Percentiles rank a stretch among this genome's conserved stretches.
Conservation (phyloP, 768 basidiomycete species). For the Lentinula edodes region DNA sequence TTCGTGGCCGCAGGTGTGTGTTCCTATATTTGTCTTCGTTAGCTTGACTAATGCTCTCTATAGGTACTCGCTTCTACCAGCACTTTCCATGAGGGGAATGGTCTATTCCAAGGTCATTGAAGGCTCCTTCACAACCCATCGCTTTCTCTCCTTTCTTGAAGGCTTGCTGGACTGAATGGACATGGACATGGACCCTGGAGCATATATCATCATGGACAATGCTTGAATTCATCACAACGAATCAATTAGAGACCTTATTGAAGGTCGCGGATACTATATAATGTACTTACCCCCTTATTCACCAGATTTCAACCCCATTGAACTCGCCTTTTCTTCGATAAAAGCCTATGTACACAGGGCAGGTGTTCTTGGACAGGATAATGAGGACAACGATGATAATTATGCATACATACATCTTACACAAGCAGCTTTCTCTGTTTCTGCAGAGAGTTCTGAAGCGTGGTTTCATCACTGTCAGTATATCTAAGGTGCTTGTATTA, state of each 20-base stretch:
- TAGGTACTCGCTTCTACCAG: conserved; percentile 25
- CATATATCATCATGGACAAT: conserved; percentile 32
- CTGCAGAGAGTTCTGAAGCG: neutral
- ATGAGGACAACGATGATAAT: neutral
- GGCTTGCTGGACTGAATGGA: conserved; percentile 24
- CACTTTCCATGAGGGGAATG: conserved; percentile 16
- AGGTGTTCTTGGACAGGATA: neutral
- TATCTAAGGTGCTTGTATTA: neutral
- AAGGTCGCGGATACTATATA: conserved; percentile 10
- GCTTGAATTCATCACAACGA: conserved; percentile 24
- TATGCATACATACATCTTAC: conserved; percentile 8
- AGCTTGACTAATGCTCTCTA: neutral
- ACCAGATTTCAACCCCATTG: conserved; percentile 22
- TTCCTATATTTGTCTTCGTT: neutral
- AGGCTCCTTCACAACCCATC: conserved; percentile 15
- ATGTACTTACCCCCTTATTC: conserved; percentile 22
- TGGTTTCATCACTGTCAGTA: conserved; percentile 10
- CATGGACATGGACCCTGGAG: conserved; percentile 19
- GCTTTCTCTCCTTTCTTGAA: conserved; percentile 20
- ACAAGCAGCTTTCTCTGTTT: conserved; percentile 2
- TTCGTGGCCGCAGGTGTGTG: neutral
- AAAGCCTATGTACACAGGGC: conserved; percentile 14
- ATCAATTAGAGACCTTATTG: conserved; percentile 18
- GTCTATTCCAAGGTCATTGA: conserved; percentile 16
- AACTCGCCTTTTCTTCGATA: conserved; percentile 16